phyloP scores from a whole-genome alignment of 2,329 filamentous ascomycete genomes.

The Myotisia sp. region DNA sequence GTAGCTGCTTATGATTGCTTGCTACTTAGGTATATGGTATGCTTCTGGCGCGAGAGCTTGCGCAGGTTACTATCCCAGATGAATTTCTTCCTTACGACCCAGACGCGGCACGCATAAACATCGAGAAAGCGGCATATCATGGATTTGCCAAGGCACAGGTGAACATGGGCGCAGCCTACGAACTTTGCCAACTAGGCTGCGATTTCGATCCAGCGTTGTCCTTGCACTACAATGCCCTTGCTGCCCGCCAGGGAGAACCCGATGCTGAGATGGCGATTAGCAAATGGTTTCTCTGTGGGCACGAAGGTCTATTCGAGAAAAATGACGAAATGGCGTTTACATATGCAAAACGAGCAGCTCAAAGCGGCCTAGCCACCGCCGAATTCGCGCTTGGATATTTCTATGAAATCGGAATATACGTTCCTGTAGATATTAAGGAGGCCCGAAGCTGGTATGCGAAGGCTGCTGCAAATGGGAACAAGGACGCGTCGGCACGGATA shows the following conservation, averaged over 20 bases:
- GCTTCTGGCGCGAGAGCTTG: conserved; percentile 77
- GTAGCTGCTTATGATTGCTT: neutral
- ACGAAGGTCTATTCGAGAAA: conserved; percentile 82
- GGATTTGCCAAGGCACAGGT: conserved; percentile 93
- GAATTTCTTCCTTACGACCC: conserved; percentile 56
- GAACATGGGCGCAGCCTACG: conserved; percentile 93
- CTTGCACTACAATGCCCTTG: conserved; percentile 87
- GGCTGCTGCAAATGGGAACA: conserved; percentile 80
- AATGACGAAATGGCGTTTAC: conserved; percentile 88
- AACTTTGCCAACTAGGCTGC: conserved; percentile 83
- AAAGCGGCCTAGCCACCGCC: conserved; percentile 67
- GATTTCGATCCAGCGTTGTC: conserved; percentile 90
- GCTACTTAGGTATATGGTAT: conserved; percentile 60
- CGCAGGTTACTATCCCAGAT: conserved; percentile 75
- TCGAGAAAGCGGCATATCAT: conserved; percentile 90
- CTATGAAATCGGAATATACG: conserved; percentile 87
- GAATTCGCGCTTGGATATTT: conserved; percentile 98
- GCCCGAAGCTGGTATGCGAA: conserved; percentile 82
- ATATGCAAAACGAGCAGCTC: conserved; percentile 77
- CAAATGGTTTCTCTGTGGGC: conserved; percentile 96
- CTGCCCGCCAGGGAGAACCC: conserved; percentile 77
- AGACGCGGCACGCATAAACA: conserved; percentile 63
- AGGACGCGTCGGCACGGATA: conserved; percentile 67
- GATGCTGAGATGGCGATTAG: conserved; percentile 94
- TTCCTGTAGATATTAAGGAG: conserved; percentile 66